Conservation (phyloP, 768 basidiomycete genomes). For the Suillus sp. region DNA sequence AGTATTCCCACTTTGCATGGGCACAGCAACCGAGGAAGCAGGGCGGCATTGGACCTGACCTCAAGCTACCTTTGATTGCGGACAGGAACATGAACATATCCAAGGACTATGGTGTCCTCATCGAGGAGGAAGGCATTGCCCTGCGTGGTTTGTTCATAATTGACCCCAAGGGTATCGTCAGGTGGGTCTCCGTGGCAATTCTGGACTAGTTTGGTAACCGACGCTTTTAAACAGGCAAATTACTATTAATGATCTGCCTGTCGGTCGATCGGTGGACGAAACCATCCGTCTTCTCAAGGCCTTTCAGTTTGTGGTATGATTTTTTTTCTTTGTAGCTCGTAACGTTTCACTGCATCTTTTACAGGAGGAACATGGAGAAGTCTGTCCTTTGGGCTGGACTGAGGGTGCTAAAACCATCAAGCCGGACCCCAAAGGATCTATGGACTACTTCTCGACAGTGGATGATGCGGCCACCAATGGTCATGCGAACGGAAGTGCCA, state of each 20-base stretch:
- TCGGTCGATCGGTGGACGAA: slow-evolving; percentile 95
- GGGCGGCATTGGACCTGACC: slow-evolving; percentile 88
- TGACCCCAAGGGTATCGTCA: slow-evolving; percentile 77
- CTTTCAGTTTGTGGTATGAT: slow-evolving; percentile 82
- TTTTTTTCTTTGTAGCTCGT: neutral
- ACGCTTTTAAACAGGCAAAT: slow-evolving; percentile 57
- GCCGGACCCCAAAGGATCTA: slow-evolving; percentile 67
- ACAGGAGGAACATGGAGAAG: slow-evolving; percentile 87
- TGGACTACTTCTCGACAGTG: slow-evolving; percentile 67
- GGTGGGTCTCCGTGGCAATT: slow-evolving; percentile 38
- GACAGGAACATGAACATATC: slow-evolving; percentile 80
- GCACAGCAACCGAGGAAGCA: slow-evolving; percentile 77
- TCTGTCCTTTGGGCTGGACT: slow-evolving; percentile 91
- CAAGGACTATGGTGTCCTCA: slow-evolving; percentile 83
- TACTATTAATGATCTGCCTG: slow-evolving; percentile 90
- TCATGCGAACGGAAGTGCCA: slow-evolving; percentile 44
- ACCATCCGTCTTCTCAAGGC: slow-evolving; percentile 89
- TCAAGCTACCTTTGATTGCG: slow-evolving; percentile 81
- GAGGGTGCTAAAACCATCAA: slow-evolving; percentile 84
- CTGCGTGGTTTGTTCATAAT: slow-evolving; percentile 88
- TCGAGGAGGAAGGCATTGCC: slow-evolving; percentile 87
- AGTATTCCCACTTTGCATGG: slow-evolving; percentile 89
- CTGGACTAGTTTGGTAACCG: neutral
- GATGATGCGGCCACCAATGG: slow-evolving; percentile 31
- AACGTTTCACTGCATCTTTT: slow-evolving; percentile 10